Evolutionary conservation across 78 protist species (phyloP).

Genomic region (Planoprotostelium fungivorum): DNA sequence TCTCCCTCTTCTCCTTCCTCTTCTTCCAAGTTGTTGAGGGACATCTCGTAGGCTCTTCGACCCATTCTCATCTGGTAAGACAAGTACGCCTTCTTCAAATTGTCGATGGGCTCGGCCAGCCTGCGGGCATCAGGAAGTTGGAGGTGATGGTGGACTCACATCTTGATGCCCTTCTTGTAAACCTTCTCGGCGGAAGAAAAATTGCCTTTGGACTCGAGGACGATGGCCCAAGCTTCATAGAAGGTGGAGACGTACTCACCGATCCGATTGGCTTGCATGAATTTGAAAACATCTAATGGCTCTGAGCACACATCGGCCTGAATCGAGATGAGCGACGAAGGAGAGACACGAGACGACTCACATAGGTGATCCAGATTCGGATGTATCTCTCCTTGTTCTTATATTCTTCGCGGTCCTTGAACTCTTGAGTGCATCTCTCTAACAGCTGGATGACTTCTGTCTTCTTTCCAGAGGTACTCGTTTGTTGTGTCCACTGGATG

Average conservation of each 20-base stretch:
- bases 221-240: slow-evolving; percentile 54
- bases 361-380: slow-evolving; percentile 44
- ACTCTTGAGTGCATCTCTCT: slow-evolving; percentile 39
- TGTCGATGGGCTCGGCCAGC: neutral
- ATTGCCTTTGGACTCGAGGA: slow-evolving; percentile 43
- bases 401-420: slow-evolving; percentile 14
- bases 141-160: neutral
- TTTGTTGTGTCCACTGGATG: slow-evolving; percentile 54
- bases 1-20: neutral
- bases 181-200: slow-evolving; percentile 41
- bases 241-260: slow-evolving; percentile 24
- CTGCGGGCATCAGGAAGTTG: neutral
- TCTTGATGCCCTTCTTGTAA: slow-evolving; percentile 24
- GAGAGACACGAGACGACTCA: neutral
- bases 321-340: neutral
- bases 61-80: neutral
- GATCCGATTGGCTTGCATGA: slow-evolving; percentile 21
- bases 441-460: slow-evolving; percentile 24
- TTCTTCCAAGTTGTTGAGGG: neutral
- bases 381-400: slow-evolving; percentile 42
- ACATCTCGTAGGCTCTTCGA: neutral
- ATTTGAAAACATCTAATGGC: slow-evolving; percentile 45
- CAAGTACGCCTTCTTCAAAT: neutral
- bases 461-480: slow-evolving; percentile 43
- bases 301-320: slow-evolving; percentile 55